Evolutionary conservation across 2,329 filamentous ascomycete genomes (phyloP).

Genomic region (Xylaria digitata): DNA sequence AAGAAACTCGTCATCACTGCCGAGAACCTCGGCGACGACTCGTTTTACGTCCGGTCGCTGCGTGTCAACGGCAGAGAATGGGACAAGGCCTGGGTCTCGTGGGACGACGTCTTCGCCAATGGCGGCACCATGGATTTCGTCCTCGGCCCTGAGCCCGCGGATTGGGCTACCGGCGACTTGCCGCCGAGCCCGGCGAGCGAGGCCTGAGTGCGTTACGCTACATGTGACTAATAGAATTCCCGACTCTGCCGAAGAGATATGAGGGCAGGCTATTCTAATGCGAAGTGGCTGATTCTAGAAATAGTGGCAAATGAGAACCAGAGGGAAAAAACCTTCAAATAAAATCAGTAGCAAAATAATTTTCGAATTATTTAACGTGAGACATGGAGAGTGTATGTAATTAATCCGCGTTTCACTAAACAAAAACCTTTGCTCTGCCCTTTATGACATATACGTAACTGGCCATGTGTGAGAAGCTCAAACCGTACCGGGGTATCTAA

Average conservation of each 20-base stretch:
- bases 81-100: slow-evolving; percentile 73
- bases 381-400: not conserved
- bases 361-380: not conserved
- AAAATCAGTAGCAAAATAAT: not conserved
- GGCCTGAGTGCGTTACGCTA: slow-evolving; percentile 1
- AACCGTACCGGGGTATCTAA: slow-evolving; percentile 42
- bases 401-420: slow-evolving; percentile 22
- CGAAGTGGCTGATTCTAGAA: not conserved
- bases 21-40: slow-evolving; percentile 60
- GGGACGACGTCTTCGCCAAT: slow-evolving; percentile 72
- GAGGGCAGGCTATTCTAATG: no score
- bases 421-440: slow-evolving; percentile 35
- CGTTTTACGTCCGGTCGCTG: slow-evolving; percentile 73
- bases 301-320: no score
- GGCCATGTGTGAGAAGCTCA: slow-evolving; percentile 30
- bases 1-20: slow-evolving; percentile 67
- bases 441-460: slow-evolving; percentile 26
- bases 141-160: slow-evolving; percentile 62
- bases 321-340: not conserved
- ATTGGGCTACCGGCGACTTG: slow-evolving; percentile 69
- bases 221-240: not conserved
- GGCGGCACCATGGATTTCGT: slow-evolving; percentile 74
- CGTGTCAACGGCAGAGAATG: slow-evolving; percentile 72
- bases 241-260: not conserved
- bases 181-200: slow-evolving; percentile 69